Evolutionary conservation across 2,329 filamentous ascomycete genomes (phyloP).

Genomic region (Lachnellula cervina): DNA sequence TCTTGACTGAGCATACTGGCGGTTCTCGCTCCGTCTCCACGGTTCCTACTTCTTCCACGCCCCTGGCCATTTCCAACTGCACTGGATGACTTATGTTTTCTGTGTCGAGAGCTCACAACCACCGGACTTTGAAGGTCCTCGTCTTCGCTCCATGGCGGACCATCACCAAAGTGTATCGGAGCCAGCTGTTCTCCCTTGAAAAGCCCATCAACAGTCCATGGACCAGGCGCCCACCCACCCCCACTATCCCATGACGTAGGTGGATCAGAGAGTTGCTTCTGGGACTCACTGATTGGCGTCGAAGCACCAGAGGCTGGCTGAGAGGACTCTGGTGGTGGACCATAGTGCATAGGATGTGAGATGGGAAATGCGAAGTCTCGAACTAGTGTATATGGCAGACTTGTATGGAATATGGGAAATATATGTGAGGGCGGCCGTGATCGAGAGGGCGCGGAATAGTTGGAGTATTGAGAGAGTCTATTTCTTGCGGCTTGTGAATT

Average conservation of each 20-base stretch:
- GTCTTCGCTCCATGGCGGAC: slow-evolving; percentile 91
- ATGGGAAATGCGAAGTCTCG: slow-evolving; percentile 91
- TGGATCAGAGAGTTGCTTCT: slow-evolving; percentile 77
- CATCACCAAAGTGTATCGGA: slow-evolving; percentile 79
- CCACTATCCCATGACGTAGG: slow-evolving; percentile 69
- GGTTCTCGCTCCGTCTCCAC: slow-evolving; percentile 36
- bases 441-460: slow-evolving; percentile 58
- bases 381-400: slow-evolving; percentile 80
- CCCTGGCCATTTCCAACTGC: slow-evolving; percentile 36
- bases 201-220: slow-evolving; percentile 37
- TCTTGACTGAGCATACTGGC: slow-evolving; percentile 42
- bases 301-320: slow-evolving; percentile 69
- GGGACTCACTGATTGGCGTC: slow-evolving; percentile 76
- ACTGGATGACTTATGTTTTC: slow-evolving; percentile 73
- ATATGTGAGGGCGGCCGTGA: slow-evolving; percentile 78
- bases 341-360: slow-evolving; percentile 85
- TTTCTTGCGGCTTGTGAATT: slow-evolving; percentile 75
- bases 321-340: slow-evolving; percentile 72
- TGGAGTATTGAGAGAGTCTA: slow-evolving; percentile 79
- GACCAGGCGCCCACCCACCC: slow-evolving; percentile 50
- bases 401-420: slow-evolving; percentile 80
- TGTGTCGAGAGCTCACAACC: slow-evolving; percentile 77
- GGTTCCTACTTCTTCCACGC: slow-evolving; percentile 42
- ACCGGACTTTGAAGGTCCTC: slow-evolving; percentile 88
- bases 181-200: slow-evolving; percentile 67